Conservation (phyloP, 345 rosid species). For the Trapa bicornis region DNA sequence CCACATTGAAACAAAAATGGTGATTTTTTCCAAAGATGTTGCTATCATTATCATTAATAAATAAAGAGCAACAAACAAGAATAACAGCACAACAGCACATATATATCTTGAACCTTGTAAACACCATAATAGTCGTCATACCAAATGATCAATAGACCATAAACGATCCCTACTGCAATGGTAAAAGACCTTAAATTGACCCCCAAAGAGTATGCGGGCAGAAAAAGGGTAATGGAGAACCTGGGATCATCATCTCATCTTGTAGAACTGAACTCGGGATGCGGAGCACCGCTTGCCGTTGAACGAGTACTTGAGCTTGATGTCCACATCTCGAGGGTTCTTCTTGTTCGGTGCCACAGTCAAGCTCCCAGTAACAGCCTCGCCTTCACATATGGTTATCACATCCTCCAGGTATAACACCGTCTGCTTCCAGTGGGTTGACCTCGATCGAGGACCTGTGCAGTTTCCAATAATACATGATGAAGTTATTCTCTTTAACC, state of each 20-base stretch:
- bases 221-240: neutral
- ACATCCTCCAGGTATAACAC: slow-evolving; percentile 88
- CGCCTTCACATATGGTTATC: slow-evolving; percentile 84
- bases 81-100: too few relatives aligned
- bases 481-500: neutral
- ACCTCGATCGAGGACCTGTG: slow-evolving; percentile 70
- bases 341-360: slow-evolving; percentile 77
- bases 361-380: slow-evolving; percentile 73
- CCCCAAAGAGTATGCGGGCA: neutral
- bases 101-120: too few relatives aligned
- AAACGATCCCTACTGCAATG: neutral
- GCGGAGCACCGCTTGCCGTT: slow-evolving; percentile 47
- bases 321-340: slow-evolving; percentile 89
- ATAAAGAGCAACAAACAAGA: too few relatives aligned
- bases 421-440: slow-evolving; percentile 97
- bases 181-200: neutral
- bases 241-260: slow-evolving; percentile 53
- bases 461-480: slow-evolving; percentile 21
- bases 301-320: slow-evolving; percentile 59
- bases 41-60: too few relatives aligned
- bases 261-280: slow-evolving; percentile 57
- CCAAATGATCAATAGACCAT: neutral
- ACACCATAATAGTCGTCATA: neutral
- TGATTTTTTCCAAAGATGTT: too few relatives aligned
- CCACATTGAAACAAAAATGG: too few relatives aligned